These are phyloP conservation scores for Magnaporthiopsis incrustans DNA, from an alignment of 2,329 filamentous ascomycete genomes.

Conservation along the genomic window DNA sequence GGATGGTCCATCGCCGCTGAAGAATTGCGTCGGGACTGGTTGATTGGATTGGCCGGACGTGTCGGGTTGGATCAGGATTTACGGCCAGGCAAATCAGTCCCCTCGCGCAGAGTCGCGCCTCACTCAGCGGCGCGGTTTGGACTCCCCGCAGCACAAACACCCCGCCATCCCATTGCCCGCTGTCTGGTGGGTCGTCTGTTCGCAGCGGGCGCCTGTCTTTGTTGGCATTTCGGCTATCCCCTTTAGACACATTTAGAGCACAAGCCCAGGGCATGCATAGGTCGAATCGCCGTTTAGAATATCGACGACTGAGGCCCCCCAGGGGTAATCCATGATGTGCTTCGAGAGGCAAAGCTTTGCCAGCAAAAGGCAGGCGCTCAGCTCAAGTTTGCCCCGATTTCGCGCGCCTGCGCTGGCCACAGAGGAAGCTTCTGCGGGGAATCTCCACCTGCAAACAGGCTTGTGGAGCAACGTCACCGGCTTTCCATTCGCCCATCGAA, in stretches of 20 bases:
- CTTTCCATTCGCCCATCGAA: constrained; percentile 9
- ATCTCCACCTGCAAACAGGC: not conserved
- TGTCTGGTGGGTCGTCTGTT: not conserved
- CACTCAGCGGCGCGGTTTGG: too few relatives aligned
- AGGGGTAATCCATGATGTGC: not conserved
- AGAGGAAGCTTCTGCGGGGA: not conserved
- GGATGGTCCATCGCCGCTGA: not conserved
- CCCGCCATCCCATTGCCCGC: not conserved
- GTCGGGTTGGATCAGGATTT: not conserved
- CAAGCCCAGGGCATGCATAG: not conserved
- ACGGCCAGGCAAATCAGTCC: not conserved
- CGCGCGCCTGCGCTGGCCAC: not conserved
- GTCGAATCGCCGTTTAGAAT: not conserved
- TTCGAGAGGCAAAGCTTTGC: not conserved
- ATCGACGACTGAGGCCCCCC: not conserved
- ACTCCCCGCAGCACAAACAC: not conserved
- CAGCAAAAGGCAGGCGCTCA: not conserved
- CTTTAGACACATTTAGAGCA: too few relatives aligned
- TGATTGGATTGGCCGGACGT: not conserved
- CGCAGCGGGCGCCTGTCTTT: not conserved
- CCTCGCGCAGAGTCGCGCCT: too few relatives aligned
- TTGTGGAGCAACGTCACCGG: constrained; percentile 4
- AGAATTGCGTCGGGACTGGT: not conserved
- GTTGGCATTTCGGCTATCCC: not conserved
- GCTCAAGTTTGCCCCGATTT: not conserved